Evolutionary conservation across 495 filamentous ascomycete genomes (phyloP).

Genomic region (Hypoxylon perforatum): DNA sequence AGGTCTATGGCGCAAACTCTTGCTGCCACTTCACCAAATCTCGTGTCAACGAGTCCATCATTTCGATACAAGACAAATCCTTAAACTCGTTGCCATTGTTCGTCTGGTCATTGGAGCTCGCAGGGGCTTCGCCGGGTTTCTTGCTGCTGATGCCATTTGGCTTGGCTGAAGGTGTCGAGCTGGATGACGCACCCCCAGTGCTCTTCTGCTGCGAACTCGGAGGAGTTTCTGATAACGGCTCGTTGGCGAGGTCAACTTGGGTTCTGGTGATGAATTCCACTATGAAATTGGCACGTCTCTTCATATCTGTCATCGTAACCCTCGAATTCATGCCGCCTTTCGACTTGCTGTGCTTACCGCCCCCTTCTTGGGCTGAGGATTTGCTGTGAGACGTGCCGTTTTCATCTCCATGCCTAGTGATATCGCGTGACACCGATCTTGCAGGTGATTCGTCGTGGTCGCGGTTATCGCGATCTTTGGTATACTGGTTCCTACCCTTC

Average conservation of each 20-base stretch:
- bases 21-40: conserved; percentile 84
- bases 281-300: conserved; percentile 82
- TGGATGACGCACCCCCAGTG: conserved; percentile 15
- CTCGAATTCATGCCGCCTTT: conserved; percentile 66
- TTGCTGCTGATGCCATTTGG: conserved; percentile 46
- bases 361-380: conserved; percentile 33
- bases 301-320: conserved; percentile 92
- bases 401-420: conserved; percentile 53
- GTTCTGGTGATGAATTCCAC: conserved; percentile 90
- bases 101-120: conserved; percentile 14
- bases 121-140: conserved; percentile 23
- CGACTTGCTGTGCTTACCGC: conserved; percentile 49
- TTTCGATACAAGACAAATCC: conserved; percentile 75
- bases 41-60: conserved; percentile 84
- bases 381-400: conserved; percentile 46
- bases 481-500: conserved; percentile 90
- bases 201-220: conserved; percentile 25
- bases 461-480: conserved; percentile 72
- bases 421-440: conserved; percentile 74
- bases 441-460: conserved; percentile 74
- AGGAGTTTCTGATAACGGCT: conserved; percentile 40
- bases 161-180: conserved; percentile 44
- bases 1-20: conserved; percentile 53
- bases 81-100: conserved; percentile 63
- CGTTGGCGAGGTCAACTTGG: conserved; percentile 85